phyloP scores from a whole-genome alignment of 2,329 filamentous ascomycete genomes.

The Pseudogymnoascus sp. region DNA sequence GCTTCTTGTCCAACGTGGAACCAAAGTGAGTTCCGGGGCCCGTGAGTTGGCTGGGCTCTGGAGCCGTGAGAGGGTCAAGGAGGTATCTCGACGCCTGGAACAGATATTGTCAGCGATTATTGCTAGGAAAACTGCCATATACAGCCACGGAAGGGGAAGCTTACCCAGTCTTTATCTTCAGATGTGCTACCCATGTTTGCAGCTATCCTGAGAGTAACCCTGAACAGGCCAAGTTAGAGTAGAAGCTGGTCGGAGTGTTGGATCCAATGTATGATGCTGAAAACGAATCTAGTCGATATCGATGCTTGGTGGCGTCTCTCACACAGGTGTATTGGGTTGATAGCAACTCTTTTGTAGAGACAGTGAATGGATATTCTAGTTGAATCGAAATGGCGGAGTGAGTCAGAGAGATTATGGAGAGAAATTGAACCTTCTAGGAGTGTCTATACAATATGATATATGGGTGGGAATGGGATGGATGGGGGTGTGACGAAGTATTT shows the following conservation, averaged over 20 bases:
- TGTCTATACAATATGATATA: conserved; percentile 2
- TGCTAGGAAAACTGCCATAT: not conserved
- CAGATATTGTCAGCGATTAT: conserved; percentile 8
- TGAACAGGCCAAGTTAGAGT: not conserved
- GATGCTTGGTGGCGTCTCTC: not conserved
- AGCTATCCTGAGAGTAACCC: not conserved
- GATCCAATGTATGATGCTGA: not conserved
- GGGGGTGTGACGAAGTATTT: conserved; percentile 3
- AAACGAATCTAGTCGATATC: not conserved
- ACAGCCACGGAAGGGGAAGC: not conserved
- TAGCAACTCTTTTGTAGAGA: not conserved
- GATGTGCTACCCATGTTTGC: not conserved
- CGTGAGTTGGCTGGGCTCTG: conserved; percentile 59
- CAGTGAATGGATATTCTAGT: not conserved
- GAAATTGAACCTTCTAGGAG: not conserved
- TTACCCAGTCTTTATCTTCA: conserved; percentile 8
- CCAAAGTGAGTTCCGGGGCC: conserved; percentile 47
- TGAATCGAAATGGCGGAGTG: conserved; percentile 4
- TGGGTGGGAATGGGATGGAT: not conserved
- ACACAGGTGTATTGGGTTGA: not conserved
- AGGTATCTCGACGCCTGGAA: conserved; percentile 56
- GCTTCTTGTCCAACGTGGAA: conserved; percentile 9
- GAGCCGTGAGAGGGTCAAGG: conserved; percentile 60
- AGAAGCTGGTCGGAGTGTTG: not conserved
- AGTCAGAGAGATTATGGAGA: not conserved